Percentiles rank a stretch among this genome's conserved stretches.
phyloP scores from a whole-genome alignment of 768 basidiomycete genomes.

The Suillus paluster region DNA sequence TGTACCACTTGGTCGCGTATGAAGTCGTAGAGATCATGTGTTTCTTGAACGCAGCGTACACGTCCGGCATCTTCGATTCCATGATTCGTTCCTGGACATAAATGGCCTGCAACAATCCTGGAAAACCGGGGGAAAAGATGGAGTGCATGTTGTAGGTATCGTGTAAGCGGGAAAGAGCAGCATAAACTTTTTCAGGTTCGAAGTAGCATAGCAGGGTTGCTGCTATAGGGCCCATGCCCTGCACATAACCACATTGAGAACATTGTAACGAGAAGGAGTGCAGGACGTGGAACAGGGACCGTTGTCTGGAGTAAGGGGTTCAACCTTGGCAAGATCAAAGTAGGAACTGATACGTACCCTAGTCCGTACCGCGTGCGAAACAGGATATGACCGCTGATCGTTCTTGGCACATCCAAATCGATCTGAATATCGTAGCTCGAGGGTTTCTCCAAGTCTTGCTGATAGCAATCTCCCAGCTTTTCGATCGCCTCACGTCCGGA shows the following conservation, averaged over 20 bases:
- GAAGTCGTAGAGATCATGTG: slow-evolving; percentile 92
- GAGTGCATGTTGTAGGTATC: slow-evolving; percentile 86
- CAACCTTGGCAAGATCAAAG: slow-evolving; percentile 6
- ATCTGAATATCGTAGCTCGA: slow-evolving; percentile 96
- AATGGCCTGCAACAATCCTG: slow-evolving; percentile 93
- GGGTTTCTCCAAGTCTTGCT: slow-evolving; percentile 72
- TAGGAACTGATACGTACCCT: slow-evolving; percentile 63
- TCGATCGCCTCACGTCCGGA: slow-evolving; percentile 50
- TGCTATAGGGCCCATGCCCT: slow-evolving; percentile 98
- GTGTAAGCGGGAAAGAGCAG: slow-evolving; percentile 85
- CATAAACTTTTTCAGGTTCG: slow-evolving; percentile 87
- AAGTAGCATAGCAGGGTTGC: slow-evolving; percentile 94
- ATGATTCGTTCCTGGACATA: slow-evolving; percentile 93
- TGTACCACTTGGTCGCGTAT: slow-evolving; percentile 99
- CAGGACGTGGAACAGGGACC: slow-evolving; percentile 92
- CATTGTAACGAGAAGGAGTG: slow-evolving; percentile 92
- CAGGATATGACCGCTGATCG: slow-evolving; percentile 92
- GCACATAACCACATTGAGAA: slow-evolving; percentile 89
- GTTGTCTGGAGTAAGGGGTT: slow-evolving; percentile 61
- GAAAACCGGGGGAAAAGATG: slow-evolving; percentile 93
- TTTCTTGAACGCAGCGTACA: slow-evolving; percentile 83
- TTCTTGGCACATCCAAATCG: slow-evolving; percentile 95
- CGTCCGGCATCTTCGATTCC: slow-evolving; percentile 86
- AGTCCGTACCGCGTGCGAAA: slow-evolving; percentile 96
- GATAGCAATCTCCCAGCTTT: slow-evolving; percentile 53